phyloP scores from a whole-genome alignment of 2,329 filamentous ascomycete genomes.

The Zasmidium citrigriseum region DNA sequence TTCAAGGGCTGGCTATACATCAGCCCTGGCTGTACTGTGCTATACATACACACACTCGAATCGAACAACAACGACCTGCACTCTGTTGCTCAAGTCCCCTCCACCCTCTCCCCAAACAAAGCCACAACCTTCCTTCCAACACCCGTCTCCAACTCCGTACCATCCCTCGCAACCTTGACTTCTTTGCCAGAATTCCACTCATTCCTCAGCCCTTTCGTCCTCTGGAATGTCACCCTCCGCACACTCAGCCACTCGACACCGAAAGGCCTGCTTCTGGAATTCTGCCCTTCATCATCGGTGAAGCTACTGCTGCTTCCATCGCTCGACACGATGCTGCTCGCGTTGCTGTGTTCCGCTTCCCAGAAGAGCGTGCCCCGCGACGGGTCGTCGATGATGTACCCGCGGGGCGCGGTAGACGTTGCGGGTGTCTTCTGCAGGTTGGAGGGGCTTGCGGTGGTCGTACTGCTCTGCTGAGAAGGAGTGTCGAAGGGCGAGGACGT shows the following conservation, averaged over 20 bases:
- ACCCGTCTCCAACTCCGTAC: constrained; percentile 84
- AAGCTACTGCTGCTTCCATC: not conserved
- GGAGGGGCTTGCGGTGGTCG: constrained; percentile 41
- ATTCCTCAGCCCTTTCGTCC: constrained; percentile 82
- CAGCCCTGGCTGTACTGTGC: too few species aligned
- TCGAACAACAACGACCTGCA: too few species aligned
- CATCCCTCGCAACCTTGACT: constrained; percentile 93
- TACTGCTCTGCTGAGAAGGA: constrained; percentile 2
- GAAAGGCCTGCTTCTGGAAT: constrained; percentile 76
- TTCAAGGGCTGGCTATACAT: too few species aligned
- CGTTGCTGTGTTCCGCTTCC: constrained; percentile 68
- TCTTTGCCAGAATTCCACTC: constrained; percentile 94
- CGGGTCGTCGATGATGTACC: constrained; percentile 87
- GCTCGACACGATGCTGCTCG: constrained; percentile 5
- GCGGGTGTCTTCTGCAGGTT: constrained; percentile 77
- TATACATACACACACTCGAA: too few species aligned
- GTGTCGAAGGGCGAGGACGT: constrained; percentile 77
- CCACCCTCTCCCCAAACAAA: constrained; percentile 51
- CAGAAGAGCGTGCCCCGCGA: constrained; percentile 92
- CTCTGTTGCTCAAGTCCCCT: not conserved
- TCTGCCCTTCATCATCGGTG: constrained; percentile 51
- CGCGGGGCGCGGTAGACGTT: constrained; percentile 74
- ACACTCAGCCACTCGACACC: constrained; percentile 87
- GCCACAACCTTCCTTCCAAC: constrained; percentile 74
- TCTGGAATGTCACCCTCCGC: constrained; percentile 79